Conservation (phyloP, 2,329 filamentous ascomycete species). For the Aspergillus chevalieri region DNA sequence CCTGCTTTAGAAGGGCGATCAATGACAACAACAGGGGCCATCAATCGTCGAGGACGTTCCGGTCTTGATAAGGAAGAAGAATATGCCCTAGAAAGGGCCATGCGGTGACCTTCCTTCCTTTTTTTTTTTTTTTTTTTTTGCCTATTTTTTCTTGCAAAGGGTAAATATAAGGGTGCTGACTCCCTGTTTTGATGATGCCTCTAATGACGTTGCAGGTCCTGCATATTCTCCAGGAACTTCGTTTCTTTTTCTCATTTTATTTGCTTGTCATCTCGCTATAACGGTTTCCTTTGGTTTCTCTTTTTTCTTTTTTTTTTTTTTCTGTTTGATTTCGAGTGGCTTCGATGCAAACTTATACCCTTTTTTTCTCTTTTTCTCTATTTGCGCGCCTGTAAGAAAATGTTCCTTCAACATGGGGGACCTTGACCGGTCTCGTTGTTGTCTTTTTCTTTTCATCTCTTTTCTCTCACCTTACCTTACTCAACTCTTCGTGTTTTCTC, state of each 20-base stretch:
- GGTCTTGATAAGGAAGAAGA: conserved; percentile 59
- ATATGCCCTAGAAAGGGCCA: conserved; percentile 55
- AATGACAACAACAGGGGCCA: conserved; percentile 61
- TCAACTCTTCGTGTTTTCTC: conserved; percentile 1
- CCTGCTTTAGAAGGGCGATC: conserved; percentile 58
- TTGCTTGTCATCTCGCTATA: conserved; percentile 3
- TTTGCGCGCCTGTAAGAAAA: conserved; percentile 17
- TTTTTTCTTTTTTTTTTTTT: conserved; percentile 14
- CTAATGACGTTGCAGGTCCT: background rate
- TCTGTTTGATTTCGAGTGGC: conserved; percentile 13
- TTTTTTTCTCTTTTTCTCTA: conserved; percentile 9
- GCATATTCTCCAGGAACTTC: background rate
- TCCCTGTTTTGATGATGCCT: background rate
- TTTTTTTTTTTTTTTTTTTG: conserved; percentile 5
- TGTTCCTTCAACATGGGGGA: conserved; percentile 11
- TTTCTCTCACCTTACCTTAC: conserved; percentile 3
- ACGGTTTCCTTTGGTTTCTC: conserved; percentile 6
- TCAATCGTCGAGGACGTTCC: conserved; percentile 51
- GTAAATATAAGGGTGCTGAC: background rate
- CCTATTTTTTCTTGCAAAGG: background rate
- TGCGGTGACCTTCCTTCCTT: conserved; percentile 15
- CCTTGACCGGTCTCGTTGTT: conserved; percentile 6
- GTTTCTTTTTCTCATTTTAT: background rate
- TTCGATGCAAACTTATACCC: conserved; percentile 24
- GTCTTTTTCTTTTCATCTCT: conserved; percentile 7